A percentile compares a stretch with the other conserved stretches of the same genome.
phyloP scores from a whole-genome alignment of 108 stramenopile species.

The Skeletonema tropicum region DNA sequence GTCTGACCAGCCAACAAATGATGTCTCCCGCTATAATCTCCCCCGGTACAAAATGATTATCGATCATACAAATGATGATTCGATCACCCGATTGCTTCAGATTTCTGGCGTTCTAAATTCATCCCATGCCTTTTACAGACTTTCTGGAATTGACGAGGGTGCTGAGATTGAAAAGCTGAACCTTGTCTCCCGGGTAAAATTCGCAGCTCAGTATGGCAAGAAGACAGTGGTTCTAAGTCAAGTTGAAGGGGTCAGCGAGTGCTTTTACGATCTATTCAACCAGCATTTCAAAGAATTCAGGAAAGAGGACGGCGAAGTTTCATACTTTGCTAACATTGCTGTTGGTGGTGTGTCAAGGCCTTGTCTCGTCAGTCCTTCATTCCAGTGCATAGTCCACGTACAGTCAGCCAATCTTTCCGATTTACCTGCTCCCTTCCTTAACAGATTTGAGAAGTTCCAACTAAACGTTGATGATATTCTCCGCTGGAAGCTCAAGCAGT shows the following conservation, averaged over 20 bases:
- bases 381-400: conserved; percentile 38
- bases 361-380: conserved; percentile 20
- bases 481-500: conserved; percentile 8
- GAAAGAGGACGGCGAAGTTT: conserved; percentile 20
- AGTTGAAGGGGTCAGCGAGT: conserved; percentile 32
- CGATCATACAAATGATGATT: conserved; percentile 38
- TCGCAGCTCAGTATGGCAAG: conserved; percentile 37
- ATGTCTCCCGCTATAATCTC: conserved; percentile 15
- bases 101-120: conserved; percentile 25
- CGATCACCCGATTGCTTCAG: conserved; percentile 26
- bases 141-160: conserved; percentile 26
- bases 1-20: conserved; percentile 7
- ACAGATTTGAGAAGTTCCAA: conserved; percentile 50
- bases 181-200: conserved; percentile 35
- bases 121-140: conserved; percentile 18
- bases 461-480: conserved; percentile 42
- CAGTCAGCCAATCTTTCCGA: conserved; percentile 22
- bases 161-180: conserved; percentile 28
- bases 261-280: conserved; percentile 56
- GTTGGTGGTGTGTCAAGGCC: conserved; percentile 43
- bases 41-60: conserved; percentile 46
- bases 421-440: conserved; percentile 46
- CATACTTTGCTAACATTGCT: conserved; percentile 47
- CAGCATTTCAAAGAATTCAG: conserved; percentile 41
- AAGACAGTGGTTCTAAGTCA: conserved; percentile 42